Percentiles rank a stretch among this genome's conserved stretches.
Evolutionary conservation across 495 filamentous ascomycete species (phyloP).

Genomic region (Aspergillus indologenus): DNA sequence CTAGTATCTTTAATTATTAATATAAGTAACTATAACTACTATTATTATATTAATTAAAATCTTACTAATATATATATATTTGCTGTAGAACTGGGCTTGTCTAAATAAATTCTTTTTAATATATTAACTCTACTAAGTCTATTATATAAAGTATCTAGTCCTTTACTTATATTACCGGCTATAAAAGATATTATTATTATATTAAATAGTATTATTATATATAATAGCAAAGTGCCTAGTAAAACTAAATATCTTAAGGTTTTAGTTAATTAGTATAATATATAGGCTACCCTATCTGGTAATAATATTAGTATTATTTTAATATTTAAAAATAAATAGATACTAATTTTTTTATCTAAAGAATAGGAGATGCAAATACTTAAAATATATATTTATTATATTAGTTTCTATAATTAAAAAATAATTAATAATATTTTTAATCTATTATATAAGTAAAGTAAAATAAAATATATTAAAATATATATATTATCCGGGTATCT

Average conservation of each 20-base stretch:
- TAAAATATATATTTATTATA: neutral
- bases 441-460: neutral
- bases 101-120: neutral
- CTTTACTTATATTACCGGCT: neutral
- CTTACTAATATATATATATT: neutral
- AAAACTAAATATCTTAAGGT: neutral
- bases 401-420: neutral
- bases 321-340: neutral
- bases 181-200: neutral
- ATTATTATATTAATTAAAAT: constrained; percentile 2
- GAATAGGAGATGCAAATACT: neutral
- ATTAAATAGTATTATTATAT: neutral
- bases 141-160: too few relatives aligned
- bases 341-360: neutral
- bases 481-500: neutral
- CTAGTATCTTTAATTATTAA: neutral
- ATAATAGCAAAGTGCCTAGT: neutral
- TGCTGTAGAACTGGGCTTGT: neutral
- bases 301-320: neutral
- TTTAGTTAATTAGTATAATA: neutral
- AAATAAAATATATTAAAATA: neutral
- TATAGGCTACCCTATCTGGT: neutral
- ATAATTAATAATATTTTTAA: neutral
- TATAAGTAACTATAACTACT: neutral
- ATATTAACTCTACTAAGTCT: neutral